These are phyloP conservation scores for Kuraishia molischiana DNA, from an alignment of 805 yeast genomes.

Conservation along the genomic window DNA sequence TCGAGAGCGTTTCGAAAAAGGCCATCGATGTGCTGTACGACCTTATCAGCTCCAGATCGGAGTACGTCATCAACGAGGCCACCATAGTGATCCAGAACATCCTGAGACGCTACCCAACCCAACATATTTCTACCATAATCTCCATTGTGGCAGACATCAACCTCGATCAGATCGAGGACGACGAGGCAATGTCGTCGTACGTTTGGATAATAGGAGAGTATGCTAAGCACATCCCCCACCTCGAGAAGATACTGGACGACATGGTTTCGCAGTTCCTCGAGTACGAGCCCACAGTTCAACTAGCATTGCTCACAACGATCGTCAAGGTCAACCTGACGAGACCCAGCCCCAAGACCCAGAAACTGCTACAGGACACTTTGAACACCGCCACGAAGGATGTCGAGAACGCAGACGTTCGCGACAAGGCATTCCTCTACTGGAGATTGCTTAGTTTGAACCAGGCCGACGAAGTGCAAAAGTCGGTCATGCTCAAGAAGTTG, in stretches of 20 bases:
- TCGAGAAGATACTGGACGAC: constrained; percentile 33
- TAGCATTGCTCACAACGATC: constrained; percentile 46
- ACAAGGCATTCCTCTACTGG: constrained; percentile 75
- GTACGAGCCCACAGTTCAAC: constrained; percentile 52
- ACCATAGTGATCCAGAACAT: constrained; percentile 54
- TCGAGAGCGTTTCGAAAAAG: constrained; percentile 40
- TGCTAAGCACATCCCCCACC: constrained; percentile 46
- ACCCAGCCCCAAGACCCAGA: constrained; percentile 24
- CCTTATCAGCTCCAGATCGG: constrained; percentile 51
- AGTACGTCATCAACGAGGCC: constrained; percentile 51
- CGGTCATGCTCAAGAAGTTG: constrained; percentile 47
- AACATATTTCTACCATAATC: constrained; percentile 38
- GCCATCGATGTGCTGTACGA: constrained; percentile 53
- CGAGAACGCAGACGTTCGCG: constrained; percentile 71
- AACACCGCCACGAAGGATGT: constrained; percentile 54
- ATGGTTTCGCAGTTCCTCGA: constrained; percentile 46
- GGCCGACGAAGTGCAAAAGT: constrained; percentile 32
- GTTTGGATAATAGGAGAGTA: constrained; percentile 70
- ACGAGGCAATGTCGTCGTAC: constrained; percentile 47
- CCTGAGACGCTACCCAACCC: constrained; percentile 54
- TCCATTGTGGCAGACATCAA: constrained; percentile 40
- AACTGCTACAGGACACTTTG: constrained; percentile 45
- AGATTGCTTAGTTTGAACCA: constrained; percentile 49
- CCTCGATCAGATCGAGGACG: constrained; percentile 34
- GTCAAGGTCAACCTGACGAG: constrained; percentile 41